Evolutionary conservation across 2,329 filamentous ascomycete genomes (phyloP), one percentile per base, ranked within the genome.

Genomic region (Botryotinia globosa): DNA sequence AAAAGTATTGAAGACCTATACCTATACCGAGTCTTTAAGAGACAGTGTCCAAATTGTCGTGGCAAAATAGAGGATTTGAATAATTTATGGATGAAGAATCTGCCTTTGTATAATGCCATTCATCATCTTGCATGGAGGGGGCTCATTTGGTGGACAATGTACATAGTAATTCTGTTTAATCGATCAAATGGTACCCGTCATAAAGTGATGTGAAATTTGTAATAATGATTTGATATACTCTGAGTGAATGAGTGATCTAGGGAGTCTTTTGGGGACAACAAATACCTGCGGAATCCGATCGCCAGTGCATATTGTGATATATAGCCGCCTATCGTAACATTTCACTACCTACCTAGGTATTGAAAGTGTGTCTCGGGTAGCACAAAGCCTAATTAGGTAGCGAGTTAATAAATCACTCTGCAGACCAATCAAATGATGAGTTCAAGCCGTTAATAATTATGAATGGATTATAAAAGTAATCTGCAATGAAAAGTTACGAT

Each of bases 1-100:
- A 1, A 39, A 44, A 16, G 34, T 68, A 6, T 25, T 32, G 56
- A 54, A 68, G 32, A 68, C 29, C 16, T 44, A 58, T 22, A 58
- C 66, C 16, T 68, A 68, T 42, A 68, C 29, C 22, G 29, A 65
- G 44, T 51, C 63, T n/a, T 37, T 51, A 20, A 65, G 62, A 65
- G 63, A 65, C 16, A 51, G 29, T n/a, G 44, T 65, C 10, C 63
- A 65, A 34, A 22, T 65, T 45, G 29, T 65, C 22, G 63, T 65
- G 22, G 44, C 44, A 7, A 65, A 65, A 37, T 65, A 37, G 7
- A 51, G n/a, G 18, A 12, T 65, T 51, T 29, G 29, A 9, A 14
- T 25, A 51, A 22, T 44, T 9, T 14, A 20, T 45, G 29, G 29
- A 37, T 16, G 32, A 48, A 65, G 1, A 10, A 48, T 34, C 44